Conservation (phyloP, 2,329 filamentous ascomycete species). For the Colletotrichum euphorbiae region DNA sequence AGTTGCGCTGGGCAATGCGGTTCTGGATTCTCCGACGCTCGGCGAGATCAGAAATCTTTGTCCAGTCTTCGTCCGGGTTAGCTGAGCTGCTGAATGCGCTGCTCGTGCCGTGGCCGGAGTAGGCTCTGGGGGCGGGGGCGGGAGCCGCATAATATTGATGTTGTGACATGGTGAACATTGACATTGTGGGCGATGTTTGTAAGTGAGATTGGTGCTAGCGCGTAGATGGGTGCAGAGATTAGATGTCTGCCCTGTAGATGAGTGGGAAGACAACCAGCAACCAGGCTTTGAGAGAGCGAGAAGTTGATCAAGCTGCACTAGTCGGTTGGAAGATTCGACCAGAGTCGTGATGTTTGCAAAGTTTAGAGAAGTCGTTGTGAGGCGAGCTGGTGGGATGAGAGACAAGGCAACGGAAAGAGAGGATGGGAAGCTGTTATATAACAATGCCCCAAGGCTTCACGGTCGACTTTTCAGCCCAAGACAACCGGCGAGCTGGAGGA, state of each 20-base stretch:
- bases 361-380: slow-evolving; percentile 1
- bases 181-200: slow-evolving; percentile 29
- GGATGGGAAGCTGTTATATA: slow-evolving; percentile 38
- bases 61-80: slow-evolving; percentile 98
- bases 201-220: background rate
- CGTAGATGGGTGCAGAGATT: too few relatives aligned
- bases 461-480: slow-evolving; percentile 19
- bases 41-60: slow-evolving; percentile 96
- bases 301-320: too few relatives aligned
- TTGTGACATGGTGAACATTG: slow-evolving; percentile 59
- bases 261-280: background rate
- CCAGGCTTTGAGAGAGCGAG: background rate
- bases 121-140: slow-evolving; percentile 69
- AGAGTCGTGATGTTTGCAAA: background rate
- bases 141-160: slow-evolving; percentile 55
- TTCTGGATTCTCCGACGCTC: slow-evolving; percentile 96
- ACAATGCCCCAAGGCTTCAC: slow-evolving; percentile 28
- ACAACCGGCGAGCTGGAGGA: slow-evolving; percentile 25
- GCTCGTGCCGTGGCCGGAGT: slow-evolving; percentile 81
- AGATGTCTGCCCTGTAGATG: background rate
- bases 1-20: slow-evolving; percentile 96
- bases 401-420: slow-evolving; percentile 12
- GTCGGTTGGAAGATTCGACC: background rate
- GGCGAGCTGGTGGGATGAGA: slow-evolving; percentile 12
- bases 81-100: slow-evolving; percentile 95